phyloP scores from a whole-genome alignment of 108 stramenopile species.

The Cyclotella sp. region DNA sequence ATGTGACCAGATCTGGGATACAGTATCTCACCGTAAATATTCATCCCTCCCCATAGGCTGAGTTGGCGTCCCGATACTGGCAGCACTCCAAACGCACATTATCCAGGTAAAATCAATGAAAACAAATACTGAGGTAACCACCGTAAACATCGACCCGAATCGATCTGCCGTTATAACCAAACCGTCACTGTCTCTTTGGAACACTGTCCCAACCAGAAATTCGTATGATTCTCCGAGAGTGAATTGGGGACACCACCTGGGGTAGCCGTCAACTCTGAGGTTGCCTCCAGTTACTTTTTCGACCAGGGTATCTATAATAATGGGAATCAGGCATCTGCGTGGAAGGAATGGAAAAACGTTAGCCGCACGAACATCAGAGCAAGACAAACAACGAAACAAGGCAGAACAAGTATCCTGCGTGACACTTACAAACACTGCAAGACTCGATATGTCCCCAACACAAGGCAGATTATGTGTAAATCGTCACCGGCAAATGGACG shows the following conservation, averaged over 20 bases:
- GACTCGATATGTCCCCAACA: constrained; percentile 33
- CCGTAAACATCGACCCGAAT: neutral
- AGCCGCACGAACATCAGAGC: no score
- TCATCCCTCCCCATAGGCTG: constrained; percentile 32
- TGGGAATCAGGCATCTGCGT: constrained; percentile 34
- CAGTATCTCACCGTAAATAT: constrained; percentile 7
- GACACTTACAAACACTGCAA: constrained; percentile 33
- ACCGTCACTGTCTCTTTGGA: neutral
- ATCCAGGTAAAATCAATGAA: constrained; percentile 29
- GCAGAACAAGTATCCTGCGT: neutral
- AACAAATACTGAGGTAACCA: neutral
- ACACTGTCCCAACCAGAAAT: constrained; percentile 11
- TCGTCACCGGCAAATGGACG: constrained; percentile 52
- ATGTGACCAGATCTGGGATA: neutral
- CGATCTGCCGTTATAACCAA: neutral
- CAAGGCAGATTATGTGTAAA: constrained; percentile 35
- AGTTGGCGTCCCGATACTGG: constrained; percentile 37
- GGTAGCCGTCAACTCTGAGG: constrained; percentile 27
- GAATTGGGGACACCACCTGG: constrained; percentile 37
- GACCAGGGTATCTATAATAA: constrained; percentile 2
- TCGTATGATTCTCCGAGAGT: neutral
- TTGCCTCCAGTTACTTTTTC: constrained; percentile 24
- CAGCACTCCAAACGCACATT: constrained; percentile 27
- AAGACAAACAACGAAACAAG: neutral
- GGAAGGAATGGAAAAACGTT: neutral